A percentile compares a stretch with the other conserved stretches of the same genome.
phyloP scores from a whole-genome alignment of 345 rosid species.

The Eucalyptus albens region DNA sequence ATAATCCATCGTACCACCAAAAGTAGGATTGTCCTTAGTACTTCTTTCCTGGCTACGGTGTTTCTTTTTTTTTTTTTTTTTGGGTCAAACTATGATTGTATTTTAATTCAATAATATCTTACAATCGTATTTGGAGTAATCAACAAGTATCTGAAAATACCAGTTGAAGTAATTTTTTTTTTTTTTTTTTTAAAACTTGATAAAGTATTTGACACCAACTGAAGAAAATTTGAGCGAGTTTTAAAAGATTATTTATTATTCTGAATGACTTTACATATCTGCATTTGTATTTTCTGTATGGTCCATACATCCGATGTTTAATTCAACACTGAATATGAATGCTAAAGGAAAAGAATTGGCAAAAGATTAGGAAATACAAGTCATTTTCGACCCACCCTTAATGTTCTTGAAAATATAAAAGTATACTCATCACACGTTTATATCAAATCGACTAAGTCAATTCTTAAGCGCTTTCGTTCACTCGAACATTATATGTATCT shows the following conservation, averaged over 20 bases:
- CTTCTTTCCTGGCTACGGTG: not conserved
- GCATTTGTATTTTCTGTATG: not conserved
- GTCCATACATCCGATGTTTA: not conserved
- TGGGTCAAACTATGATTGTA: not conserved
- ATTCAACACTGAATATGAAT: not conserved
- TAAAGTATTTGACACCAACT: not conserved
- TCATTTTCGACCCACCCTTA: not conserved
- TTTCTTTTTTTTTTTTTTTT: too few relatives aligned
- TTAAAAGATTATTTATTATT: not conserved
- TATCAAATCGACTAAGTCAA: not conserved
- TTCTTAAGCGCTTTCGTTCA: not conserved
- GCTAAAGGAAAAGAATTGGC: not conserved
- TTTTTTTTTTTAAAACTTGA: not conserved
- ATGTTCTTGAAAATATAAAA: not conserved
- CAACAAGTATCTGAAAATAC: too few relatives aligned
- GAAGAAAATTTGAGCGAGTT: too few relatives aligned
- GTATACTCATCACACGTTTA: not conserved
- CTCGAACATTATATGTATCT: not conserved
- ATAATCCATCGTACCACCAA: not conserved
- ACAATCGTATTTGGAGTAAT: not conserved
- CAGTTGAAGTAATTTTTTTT: not conserved
- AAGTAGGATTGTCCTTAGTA: not conserved
- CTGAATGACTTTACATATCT: not conserved
- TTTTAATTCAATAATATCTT: too few relatives aligned
- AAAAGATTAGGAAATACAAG: not conserved